These are phyloP conservation scores for Choanephora cucurbitarum DNA, from an alignment of 371 early-diverging fungal genomes.

Conservation along the genomic window DNA sequence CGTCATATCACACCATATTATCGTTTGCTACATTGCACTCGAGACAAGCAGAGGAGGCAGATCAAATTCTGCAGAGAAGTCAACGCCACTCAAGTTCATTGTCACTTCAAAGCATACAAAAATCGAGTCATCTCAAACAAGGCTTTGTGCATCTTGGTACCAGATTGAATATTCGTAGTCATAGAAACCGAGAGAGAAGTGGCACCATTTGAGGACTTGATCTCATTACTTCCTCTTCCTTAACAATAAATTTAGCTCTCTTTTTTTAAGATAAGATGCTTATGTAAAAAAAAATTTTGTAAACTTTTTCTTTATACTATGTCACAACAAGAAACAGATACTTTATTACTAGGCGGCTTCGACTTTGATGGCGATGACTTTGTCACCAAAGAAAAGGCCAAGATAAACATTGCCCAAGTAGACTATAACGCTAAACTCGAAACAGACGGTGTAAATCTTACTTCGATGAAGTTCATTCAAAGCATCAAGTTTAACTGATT, in stretches of 20 bases:
- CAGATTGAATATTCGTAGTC: neutral
- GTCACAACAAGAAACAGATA: constrained; percentile 15
- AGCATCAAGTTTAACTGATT: no score
- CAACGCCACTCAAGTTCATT: neutral
- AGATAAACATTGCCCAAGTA: constrained; percentile 19
- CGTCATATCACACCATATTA: neutral
- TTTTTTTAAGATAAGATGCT: no score
- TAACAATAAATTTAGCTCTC: no score
- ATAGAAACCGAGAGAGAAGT: constrained; percentile 1
- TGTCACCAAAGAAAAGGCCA: constrained; percentile 29
- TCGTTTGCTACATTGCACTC: constrained; percentile 12
- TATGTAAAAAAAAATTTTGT: no score
- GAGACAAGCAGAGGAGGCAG: constrained; percentile 14
- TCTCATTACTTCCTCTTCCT: no score
- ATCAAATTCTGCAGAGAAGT: constrained; percentile 4
- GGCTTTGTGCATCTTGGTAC: constrained; percentile 17
- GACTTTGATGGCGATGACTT: constrained; percentile 54
- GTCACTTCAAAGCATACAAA: neutral
- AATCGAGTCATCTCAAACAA: constrained; percentile 16
- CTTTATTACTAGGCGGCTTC: constrained; percentile 24
- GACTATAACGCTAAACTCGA: constrained; percentile 45
- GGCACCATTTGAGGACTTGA: neutral
- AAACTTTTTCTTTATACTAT: neutral
- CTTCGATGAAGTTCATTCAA: no score
- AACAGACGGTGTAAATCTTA: constrained; percentile 49